These are phyloP conservation scores for Gardenia jasminoides DNA, from an alignment of 257 asterid genomes.

Conservation along the genomic window DNA sequence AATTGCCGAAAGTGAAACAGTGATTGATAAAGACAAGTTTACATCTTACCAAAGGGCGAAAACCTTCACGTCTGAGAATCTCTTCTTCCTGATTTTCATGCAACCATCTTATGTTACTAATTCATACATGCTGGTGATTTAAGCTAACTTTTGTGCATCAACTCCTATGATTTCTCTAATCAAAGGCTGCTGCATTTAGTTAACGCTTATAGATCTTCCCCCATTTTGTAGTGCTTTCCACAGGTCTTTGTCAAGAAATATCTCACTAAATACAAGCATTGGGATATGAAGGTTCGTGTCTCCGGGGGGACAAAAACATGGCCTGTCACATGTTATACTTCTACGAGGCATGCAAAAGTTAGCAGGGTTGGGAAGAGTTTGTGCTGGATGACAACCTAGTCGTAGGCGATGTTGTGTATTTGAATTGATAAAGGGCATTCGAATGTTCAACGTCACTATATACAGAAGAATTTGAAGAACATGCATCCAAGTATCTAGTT, in stretches of 20 bases:
- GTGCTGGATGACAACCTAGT: not conserved
- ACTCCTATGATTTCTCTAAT: too few relatives aligned
- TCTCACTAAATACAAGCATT: not conserved
- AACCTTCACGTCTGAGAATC: conserved; percentile 5
- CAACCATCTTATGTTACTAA: conserved; percentile 10
- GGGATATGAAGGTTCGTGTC: not conserved
- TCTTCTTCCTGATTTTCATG: conserved; percentile 15
- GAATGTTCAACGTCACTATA: not conserved
- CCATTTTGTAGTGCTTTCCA: not conserved
- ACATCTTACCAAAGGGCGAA: conserved; percentile 14
- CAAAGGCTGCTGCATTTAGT: too few relatives aligned
- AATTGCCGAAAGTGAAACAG: too few relatives aligned
- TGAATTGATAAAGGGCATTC: not conserved
- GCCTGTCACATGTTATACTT: not conserved
- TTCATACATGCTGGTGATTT: not conserved
- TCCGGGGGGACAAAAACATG: not conserved
- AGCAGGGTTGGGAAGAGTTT: not conserved
- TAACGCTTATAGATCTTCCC: too few relatives aligned
- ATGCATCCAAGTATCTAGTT: too few relatives aligned
- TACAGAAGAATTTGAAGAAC: not conserved
- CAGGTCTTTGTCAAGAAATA: not conserved
- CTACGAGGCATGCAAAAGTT: not conserved
- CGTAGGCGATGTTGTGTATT: not conserved
- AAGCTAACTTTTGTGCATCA: not conserved
- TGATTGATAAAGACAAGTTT: not conserved